A percentile compares a stretch with the other conserved stretches of the same genome.
Conservation (phyloP, 495 filamentous ascomycete species). For the Penicillium flavigenum region DNA sequence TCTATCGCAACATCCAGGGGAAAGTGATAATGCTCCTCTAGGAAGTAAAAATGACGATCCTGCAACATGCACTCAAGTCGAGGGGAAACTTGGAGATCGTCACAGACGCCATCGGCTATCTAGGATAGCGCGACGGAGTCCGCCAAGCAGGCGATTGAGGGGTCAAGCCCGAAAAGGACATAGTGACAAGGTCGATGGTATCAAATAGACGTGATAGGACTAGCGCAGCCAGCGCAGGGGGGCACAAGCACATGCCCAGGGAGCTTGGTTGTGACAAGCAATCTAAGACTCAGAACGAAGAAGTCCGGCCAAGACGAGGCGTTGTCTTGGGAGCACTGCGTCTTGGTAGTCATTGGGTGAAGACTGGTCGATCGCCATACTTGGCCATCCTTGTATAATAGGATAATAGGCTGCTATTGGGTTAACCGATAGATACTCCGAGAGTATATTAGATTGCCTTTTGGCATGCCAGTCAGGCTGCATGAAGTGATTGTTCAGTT, state of each 20-base stretch:
- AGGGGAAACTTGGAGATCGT: slow-evolving; percentile 22
- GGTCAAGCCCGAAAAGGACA: slow-evolving; percentile 7
- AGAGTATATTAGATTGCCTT: neutral
- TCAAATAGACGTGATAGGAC: slow-evolving; percentile 19
- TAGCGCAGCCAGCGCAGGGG: slow-evolving; percentile 10
- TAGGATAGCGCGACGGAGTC: slow-evolving; percentile 20
- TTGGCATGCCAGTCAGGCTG: neutral
- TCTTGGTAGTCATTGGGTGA: slow-evolving; percentile 20
- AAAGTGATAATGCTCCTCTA: slow-evolving; percentile 26
- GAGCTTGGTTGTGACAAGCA: slow-evolving; percentile 28
- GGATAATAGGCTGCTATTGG: slow-evolving; percentile 3
- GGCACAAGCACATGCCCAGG: slow-evolving; percentile 12
- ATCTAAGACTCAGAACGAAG: slow-evolving; percentile 19
- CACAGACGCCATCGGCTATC: slow-evolving; percentile 30
- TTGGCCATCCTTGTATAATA: slow-evolving; percentile 6
- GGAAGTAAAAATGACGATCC: slow-evolving; percentile 28
- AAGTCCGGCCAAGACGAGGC: slow-evolving; percentile 22
- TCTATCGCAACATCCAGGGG: slow-evolving; percentile 18
- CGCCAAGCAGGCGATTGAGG: slow-evolving; percentile 15
- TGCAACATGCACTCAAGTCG: slow-evolving; percentile 7
- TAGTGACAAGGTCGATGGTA: slow-evolving; percentile 10
- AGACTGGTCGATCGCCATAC: slow-evolving; percentile 24
- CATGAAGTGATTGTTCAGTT: neutral
- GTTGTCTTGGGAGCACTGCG: slow-evolving; percentile 2
- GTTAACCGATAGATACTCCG: neutral